Evolutionary conservation across 306 rosid species (phyloP), one percentile per base, ranked within the genome.

Genomic region (Ormosia semicastrata): DNA sequence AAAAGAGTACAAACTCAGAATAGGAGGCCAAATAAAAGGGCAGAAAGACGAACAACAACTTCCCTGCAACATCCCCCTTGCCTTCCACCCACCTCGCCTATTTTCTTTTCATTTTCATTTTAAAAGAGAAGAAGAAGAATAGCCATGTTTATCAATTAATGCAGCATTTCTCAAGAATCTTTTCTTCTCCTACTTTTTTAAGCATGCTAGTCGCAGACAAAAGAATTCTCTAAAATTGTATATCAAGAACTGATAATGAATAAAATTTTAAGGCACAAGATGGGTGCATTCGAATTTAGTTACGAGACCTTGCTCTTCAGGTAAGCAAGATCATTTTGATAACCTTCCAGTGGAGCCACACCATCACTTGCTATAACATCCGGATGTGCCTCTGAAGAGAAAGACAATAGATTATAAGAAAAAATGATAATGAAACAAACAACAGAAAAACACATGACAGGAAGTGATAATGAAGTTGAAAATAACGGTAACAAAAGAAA

Each of bases 381-480:
- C 0, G 99, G 99, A 88, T 95, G 99, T 29, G 97, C 91, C 94
- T 95, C 99, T 88, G 89, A 76, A 47, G 65, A 75, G 79, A 69
- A 63, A 75, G 68, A 68, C 33, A 78, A 30, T 36, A 71, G 62
- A 82, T 5, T 68, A 33, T 64, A 57, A 76, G 66, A 81, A 15
- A 15, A 77, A 80, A 52, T 56, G 33, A 33, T 41, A 65, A 67
- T n/a, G 39, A 52, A 30, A 73, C 18, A 72, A 72, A 69, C 7
- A 7, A 64, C 18, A 44, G 56, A 63, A 43, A 77, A 81, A 41
- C 34, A 15, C 17, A 63, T 4, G 0, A 24, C 9, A 50, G 49
- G 65, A 66, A 13, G 70, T 30, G 29, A 18, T n/a, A 69, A 18
- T 8, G 14, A 72, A 64, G 74, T 44, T 68, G 64, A 52, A 88